Evolutionary conservation across 345 rosid species (phyloP).

Genomic region (Turnera subulata): DNA sequence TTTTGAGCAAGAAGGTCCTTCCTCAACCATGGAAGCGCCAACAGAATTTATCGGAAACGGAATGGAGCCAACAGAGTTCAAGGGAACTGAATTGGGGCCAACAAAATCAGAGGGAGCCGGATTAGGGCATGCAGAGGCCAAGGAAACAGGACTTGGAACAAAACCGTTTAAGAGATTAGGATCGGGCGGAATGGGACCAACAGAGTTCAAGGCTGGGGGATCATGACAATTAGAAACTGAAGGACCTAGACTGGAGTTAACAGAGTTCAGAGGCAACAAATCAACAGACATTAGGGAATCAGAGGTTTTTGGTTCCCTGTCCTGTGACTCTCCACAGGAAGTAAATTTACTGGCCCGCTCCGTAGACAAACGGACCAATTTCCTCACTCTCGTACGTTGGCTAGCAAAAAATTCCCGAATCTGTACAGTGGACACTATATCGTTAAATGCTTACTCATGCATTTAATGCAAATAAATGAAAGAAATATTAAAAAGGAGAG

Average conservation of each 20-base stretch:
- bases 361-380: conserved; percentile 66
- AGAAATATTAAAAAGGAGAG: too few species aligned
- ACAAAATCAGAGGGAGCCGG: conserved; percentile 2
- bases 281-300: conserved; percentile 38
- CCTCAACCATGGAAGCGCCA: conserved; percentile 34
- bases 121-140: conserved; percentile 35
- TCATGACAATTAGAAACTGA: neutral
- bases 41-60: conserved; percentile 3
- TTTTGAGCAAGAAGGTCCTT: conserved; percentile 45
- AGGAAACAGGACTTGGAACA: conserved; percentile 20
- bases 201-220: conserved; percentile 6
- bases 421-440: conserved; percentile 26
- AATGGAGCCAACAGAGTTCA: conserved; percentile 2
- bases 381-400: conserved; percentile 86
- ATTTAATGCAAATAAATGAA: too few species aligned
- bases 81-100: conserved; percentile 11
- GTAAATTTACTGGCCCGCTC: conserved; percentile 54
- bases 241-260: conserved; percentile 25
- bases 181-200: neutral
- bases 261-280: conserved; percentile 45
- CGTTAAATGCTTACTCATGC: neutral
- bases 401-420: conserved; percentile 84
- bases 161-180: neutral
- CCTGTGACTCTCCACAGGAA: conserved; percentile 23
- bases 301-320: conserved; percentile 28